Evolutionary conservation across 2,329 filamentous ascomycete genomes (phyloP), one percentile per base, ranked within the genome.

Genomic region (Neophaeococcomyces mojaviensis): DNA sequence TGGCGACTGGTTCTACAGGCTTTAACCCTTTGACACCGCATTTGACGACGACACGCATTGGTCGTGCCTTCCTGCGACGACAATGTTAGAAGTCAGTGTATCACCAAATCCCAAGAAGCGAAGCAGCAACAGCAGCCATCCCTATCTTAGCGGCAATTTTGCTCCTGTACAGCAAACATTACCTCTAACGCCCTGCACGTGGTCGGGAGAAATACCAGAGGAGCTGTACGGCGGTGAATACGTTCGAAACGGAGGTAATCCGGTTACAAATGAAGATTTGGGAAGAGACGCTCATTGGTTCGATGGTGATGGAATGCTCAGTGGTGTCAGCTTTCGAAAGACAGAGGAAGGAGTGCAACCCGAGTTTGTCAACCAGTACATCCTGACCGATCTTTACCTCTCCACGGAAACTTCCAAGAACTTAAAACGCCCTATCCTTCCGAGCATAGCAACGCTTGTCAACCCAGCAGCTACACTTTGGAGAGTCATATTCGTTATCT

Each of bases 221-320:
- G 82, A 85, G 50, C 70, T 87, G 33, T 70, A 72, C 7, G 82
- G 81, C 1, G 82, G 82, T 10, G 76, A 86, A 61, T 86, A 86
- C 56, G 77, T 86, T 22, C 77, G 82, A 13, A 87, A 86, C 58
- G 82, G 83, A 33, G 79, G 77, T 22, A 86, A 86, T 55, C 81
- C 82, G 4, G 68, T 82, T 6, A 72, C 72, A 22, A 80, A 84
- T 48, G 68, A 76, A 18, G 76, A 82, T 44, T 60, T 78, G 2
- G 73, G 72, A 32, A 71, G 79, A 51, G 79, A 83, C 58, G 74
- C 78, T 7, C 82, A 86, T 58, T 86, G 81, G 81, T 86, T 86
- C 50, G 83, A 86, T 54, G 82, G 83, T 26, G 82, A 86, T 59
- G 83, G 82, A 3, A 86, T 86, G 82, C 73, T 86, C 9, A 77